These are phyloP conservation scores for Lenwebbia sp. DNA, from an alignment of 345 rosid genomes.

Conservation along the genomic window DNA sequence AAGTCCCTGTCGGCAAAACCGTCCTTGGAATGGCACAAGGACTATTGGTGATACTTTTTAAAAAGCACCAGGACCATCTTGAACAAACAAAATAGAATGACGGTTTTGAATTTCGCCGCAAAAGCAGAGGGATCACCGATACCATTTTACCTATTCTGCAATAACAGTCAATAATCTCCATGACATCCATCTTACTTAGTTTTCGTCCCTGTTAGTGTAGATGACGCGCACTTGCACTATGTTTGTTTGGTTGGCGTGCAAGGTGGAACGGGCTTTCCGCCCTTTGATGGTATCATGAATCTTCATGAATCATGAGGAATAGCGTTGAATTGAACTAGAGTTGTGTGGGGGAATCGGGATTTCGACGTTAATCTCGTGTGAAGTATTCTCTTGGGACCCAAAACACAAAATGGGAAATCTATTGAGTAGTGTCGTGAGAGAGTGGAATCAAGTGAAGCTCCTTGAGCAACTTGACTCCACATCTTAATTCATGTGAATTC, in stretches of 20 bases:
- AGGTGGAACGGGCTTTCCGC: background rate
- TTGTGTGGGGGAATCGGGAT: background rate
- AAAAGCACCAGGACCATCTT: background rate
- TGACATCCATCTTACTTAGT: background rate
- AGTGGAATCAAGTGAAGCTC: background rate
- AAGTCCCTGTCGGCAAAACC: background rate
- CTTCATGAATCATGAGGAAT: background rate
- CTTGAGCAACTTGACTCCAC: background rate
- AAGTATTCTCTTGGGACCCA: background rate
- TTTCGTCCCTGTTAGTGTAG: background rate
- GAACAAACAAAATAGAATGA: background rate
- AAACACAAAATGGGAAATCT: background rate
- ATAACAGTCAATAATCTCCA: background rate
- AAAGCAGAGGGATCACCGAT: background rate
- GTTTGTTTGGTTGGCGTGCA: background rate
- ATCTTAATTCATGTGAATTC: background rate
- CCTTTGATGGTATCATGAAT: background rate
- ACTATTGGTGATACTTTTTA: background rate
- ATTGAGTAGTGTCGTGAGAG: background rate
- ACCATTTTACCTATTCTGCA: too few relatives aligned
- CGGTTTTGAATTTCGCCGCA: background rate
- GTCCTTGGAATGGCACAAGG: background rate
- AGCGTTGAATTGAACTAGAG: fast-evolving
- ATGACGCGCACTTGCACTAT: background rate
- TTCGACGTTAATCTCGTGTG: background rate